phyloP scores from a whole-genome alignment of 768 basidiomycete genomes.

The Pholiota molesta region DNA sequence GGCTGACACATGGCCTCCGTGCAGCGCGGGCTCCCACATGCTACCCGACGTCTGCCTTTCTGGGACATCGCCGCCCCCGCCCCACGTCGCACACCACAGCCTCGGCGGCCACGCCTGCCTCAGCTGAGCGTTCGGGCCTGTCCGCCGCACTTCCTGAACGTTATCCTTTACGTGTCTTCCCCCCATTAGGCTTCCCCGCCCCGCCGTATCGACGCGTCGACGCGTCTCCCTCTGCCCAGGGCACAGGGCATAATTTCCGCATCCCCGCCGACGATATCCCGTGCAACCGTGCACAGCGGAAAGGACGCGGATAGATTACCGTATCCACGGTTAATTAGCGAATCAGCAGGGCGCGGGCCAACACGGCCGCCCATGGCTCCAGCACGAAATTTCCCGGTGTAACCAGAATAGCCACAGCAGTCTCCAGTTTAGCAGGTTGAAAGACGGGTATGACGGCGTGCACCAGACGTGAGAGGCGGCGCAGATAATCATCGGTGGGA shows the following conservation, averaged over 20 bases:
- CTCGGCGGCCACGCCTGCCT: conserved; percentile 5
- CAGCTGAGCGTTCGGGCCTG: conserved; percentile 9
- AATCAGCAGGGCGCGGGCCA: not conserved
- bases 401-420: not conserved
- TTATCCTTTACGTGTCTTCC: not conserved
- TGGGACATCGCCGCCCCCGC: conserved; percentile 16
- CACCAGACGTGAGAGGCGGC: not conserved
- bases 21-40: conserved; percentile 25
- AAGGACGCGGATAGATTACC: not conserved
- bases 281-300: conserved; percentile 9
- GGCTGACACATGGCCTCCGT: conserved; percentile 27
- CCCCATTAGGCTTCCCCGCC: conserved; percentile 5
- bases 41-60: conserved; percentile 22
- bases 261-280: conserved; percentile 22
- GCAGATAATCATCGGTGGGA: not conserved
- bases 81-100: conserved; percentile 19
- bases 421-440: not conserved
- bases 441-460: not conserved
- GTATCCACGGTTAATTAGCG: not conserved
- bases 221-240: conserved; percentile 5
- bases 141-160: not conserved
- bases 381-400: not conserved
- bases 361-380: not conserved
- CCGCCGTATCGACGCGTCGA: not conserved
- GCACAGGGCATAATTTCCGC: conserved; percentile 14